Evolutionary conservation across 768 basidiomycete species (phyloP).

Genomic region (Cyclocybe aegerita): DNA sequence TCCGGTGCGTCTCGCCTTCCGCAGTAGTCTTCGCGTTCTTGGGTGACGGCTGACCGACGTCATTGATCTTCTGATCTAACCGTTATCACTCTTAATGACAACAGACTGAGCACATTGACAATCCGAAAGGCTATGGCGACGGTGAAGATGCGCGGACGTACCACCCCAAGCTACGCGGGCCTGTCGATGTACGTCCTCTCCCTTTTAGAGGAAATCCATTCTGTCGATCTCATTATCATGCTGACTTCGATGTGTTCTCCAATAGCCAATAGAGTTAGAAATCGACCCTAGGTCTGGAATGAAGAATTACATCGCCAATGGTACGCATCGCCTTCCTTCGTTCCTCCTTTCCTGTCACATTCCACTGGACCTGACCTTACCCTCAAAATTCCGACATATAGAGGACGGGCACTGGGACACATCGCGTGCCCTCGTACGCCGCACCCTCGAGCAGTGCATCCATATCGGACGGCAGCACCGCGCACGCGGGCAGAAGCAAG

Average conservation of each 20-base stretch:
- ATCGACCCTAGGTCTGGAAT: slow-evolving; percentile 85
- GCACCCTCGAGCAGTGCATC: slow-evolving; percentile 77
- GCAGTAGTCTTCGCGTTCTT: too few species aligned
- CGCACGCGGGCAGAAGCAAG: slow-evolving; percentile 54
- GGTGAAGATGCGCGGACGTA: slow-evolving; percentile 82
- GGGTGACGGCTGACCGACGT: too few species aligned
- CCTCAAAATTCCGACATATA: slow-evolving; percentile 14
- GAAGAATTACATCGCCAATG: slow-evolving; percentile 95
- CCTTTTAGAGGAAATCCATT: background rate
- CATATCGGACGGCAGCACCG: slow-evolving; percentile 69
- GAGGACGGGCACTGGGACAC: slow-evolving; percentile 87
- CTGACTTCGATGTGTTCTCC: background rate
- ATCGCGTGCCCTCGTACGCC: slow-evolving; percentile 73
- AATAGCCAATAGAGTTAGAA: slow-evolving; percentile 76
- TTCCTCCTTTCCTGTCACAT: background rate
- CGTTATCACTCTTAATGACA: background rate
- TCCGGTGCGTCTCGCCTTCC: slow-evolving; percentile 47
- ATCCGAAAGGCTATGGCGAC: slow-evolving; percentile 86
- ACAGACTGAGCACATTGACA: slow-evolving; percentile 87
- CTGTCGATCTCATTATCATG: slow-evolving; percentile 1
- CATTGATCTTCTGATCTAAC: background rate
- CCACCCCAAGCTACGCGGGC: slow-evolving; percentile 74
- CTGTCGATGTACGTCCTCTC: slow-evolving; percentile 61
- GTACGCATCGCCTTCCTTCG: slow-evolving; percentile 23
- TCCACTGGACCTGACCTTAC: background rate